phyloP scores from a whole-genome alignment of 2,329 filamentous ascomycete species.

The Ambrosiella beaveri region DNA sequence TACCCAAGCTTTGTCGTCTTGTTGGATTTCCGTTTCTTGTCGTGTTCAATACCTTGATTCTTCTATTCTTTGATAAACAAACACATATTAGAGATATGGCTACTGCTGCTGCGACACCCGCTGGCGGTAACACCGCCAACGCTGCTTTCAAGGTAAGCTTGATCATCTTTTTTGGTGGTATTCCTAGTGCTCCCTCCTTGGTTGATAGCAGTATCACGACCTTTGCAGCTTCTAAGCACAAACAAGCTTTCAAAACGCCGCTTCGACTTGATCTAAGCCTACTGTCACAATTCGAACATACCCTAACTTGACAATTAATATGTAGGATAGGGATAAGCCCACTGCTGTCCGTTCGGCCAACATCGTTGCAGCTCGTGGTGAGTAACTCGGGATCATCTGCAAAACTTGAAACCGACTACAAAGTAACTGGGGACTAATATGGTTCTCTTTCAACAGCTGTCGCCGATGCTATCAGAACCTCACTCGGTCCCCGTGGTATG shows the following conservation, averaged over 20 bases:
- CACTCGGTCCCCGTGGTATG: constrained; percentile 90
- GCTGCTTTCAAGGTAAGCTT: constrained; percentile 37
- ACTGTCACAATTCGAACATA: background rate
- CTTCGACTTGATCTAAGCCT: background rate
- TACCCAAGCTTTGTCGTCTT: constrained; percentile 11
- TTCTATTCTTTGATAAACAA: constrained; percentile 4
- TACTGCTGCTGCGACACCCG: constrained; percentile 12
- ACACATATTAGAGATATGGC: constrained; percentile 10
- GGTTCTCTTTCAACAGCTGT: constrained; percentile 44
- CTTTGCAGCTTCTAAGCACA: background rate
- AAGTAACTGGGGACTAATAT: background rate
- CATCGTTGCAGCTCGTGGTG: constrained; percentile 92
- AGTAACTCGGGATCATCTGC: background rate
- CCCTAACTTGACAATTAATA: background rate
- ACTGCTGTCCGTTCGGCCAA: constrained; percentile 91
- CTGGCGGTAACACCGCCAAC: constrained; percentile 28
- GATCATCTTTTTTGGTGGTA: background rate
- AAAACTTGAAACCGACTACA: background rate
- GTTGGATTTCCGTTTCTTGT: background rate
- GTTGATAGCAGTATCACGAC: background rate
- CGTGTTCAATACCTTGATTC: constrained; percentile 1
- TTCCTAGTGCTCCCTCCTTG: background rate
- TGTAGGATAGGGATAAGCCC: constrained; percentile 87
- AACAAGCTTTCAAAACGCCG: background rate
- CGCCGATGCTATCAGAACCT: constrained; percentile 92